Percentiles rank a stretch among this genome's conserved stretches.
Evolutionary conservation across 2,329 filamentous ascomycete genomes (phyloP).

Genomic region (Hypoxylon sp.): DNA sequence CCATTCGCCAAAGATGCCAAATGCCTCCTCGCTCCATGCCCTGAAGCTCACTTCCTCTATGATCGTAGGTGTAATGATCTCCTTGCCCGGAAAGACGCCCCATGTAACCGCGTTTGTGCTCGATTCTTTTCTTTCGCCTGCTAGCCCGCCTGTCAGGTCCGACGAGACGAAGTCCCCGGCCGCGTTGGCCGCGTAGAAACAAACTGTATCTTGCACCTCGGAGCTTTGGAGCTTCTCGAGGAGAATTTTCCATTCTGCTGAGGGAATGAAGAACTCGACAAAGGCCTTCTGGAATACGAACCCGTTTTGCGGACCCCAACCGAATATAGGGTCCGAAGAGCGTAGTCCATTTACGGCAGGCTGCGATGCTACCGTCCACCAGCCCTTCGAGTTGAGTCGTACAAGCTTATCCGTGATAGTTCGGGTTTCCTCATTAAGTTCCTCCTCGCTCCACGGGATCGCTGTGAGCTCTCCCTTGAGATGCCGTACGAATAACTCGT

Average conservation of each 20-base stretch:
- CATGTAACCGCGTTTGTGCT: constrained; percentile 96
- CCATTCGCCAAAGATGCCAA: constrained; percentile 96
- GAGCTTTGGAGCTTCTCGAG: constrained; percentile 72
- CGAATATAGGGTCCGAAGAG: constrained; percentile 83
- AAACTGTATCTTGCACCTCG: constrained; percentile 76
- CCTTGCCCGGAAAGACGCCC: constrained; percentile 95
- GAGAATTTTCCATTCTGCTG: constrained; percentile 78
- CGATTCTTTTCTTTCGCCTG: constrained; percentile 55
- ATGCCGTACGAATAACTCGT: constrained; percentile 83
- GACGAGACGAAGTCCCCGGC: constrained; percentile 84
- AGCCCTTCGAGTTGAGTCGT: constrained; percentile 82
- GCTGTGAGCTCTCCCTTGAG: constrained; percentile 83
- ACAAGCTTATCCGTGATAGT: constrained; percentile 84
- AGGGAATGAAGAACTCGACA: constrained; percentile 93
- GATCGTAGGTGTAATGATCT: constrained; percentile 96
- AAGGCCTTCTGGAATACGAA: constrained; percentile 99
- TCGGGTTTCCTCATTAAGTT: constrained; percentile 84
- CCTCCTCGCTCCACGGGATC: constrained; percentile 95
- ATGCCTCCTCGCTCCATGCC: constrained; percentile 96
- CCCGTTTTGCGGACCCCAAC: constrained; percentile 92
- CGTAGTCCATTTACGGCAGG: constrained; percentile 90
- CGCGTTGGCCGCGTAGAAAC: constrained; percentile 89
- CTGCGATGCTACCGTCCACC: constrained; percentile 97
- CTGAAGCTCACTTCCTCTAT: constrained; percentile 95
- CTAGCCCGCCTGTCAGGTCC: constrained; percentile 62